Percentiles rank a stretch among this genome's conserved stretches.
Evolutionary conservation across 2,329 filamentous ascomycete species (phyloP).

Genomic region (Fusarium scirpi): DNA sequence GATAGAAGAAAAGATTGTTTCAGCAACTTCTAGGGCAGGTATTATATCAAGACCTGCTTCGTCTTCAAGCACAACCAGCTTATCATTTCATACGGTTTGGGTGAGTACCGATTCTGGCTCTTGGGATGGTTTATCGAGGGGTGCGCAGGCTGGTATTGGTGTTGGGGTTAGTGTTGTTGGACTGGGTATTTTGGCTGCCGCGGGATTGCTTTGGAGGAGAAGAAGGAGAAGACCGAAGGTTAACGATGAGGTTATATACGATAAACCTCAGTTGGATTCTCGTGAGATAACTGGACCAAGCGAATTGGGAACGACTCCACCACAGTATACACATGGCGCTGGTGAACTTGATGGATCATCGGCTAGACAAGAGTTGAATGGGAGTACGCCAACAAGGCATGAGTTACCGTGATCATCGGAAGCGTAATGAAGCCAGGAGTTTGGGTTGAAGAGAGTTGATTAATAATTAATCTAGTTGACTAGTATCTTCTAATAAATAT

Average conservation of each 20-base stretch:
- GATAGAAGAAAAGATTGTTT: no score
- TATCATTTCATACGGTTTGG: no score
- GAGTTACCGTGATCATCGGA: not conserved
- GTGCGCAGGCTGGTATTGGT: not conserved
- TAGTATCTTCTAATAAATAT: no score
- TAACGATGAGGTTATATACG: accelerated
- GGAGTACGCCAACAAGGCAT: not conserved
- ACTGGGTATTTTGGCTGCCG: not conserved
- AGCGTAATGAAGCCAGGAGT: accelerated
- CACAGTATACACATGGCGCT: not conserved
- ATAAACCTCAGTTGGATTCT: not conserved
- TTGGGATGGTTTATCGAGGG: not conserved
- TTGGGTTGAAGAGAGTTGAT: not conserved
- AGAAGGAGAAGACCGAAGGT: not conserved
- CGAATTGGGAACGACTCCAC: accelerated
- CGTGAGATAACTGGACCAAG: not conserved
- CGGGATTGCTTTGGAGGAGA: not conserved
- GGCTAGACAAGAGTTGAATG: not conserved
- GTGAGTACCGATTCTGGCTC: no score
- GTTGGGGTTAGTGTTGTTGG: not conserved
- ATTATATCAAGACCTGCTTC: not conserved
- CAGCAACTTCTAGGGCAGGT: no score
- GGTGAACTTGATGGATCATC: not conserved
- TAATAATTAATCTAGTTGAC: not conserved
- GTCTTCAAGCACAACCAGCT: not conserved